phyloP scores from a whole-genome alignment of 2,329 filamentous ascomycete genomes.

The Colletotrichum noveboracense region DNA sequence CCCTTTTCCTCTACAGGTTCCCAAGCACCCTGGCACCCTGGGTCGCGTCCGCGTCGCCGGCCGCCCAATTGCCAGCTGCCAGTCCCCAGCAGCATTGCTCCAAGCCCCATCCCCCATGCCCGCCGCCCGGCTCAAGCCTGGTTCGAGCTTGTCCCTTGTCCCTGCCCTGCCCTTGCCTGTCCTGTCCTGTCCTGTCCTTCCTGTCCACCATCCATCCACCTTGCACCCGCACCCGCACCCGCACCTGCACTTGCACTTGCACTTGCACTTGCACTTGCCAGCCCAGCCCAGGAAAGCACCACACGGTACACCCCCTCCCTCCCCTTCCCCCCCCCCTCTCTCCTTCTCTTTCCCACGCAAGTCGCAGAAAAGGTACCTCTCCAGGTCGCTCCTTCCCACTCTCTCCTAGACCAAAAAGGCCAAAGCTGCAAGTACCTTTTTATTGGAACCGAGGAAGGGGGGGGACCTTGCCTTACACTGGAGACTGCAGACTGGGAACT shows the following conservation, averaged over 20 bases:
- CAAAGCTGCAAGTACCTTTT: conserved; percentile 8
- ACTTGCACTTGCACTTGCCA: not conserved
- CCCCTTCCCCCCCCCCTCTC: not conserved
- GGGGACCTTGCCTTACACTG: not conserved
- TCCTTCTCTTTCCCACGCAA: not conserved
- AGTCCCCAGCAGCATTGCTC: not conserved
- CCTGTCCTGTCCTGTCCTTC: not conserved
- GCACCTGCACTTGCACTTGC: too few relatives aligned
- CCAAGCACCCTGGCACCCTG: not conserved
- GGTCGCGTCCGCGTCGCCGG: not conserved
- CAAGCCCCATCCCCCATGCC: not conserved
- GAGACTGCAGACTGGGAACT: not conserved
- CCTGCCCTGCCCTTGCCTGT: not conserved
- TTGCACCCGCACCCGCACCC: not conserved
- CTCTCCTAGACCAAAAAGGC: conserved; percentile 4
- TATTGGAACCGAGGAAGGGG: not conserved
- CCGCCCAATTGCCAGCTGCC: not conserved
- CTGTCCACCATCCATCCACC: not conserved
- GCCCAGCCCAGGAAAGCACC: not conserved
- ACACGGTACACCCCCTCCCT: not conserved
- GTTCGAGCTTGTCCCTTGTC: conserved; percentile 17
- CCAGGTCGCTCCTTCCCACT: not conserved
- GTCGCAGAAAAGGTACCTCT: not conserved
- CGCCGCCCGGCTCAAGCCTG: not conserved
- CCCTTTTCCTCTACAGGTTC: not conserved